Base-by-base conservation (phyloP, 2,329 filamentous ascomycete genomes). In the Aspergillus novoparasiticus region DNA sequence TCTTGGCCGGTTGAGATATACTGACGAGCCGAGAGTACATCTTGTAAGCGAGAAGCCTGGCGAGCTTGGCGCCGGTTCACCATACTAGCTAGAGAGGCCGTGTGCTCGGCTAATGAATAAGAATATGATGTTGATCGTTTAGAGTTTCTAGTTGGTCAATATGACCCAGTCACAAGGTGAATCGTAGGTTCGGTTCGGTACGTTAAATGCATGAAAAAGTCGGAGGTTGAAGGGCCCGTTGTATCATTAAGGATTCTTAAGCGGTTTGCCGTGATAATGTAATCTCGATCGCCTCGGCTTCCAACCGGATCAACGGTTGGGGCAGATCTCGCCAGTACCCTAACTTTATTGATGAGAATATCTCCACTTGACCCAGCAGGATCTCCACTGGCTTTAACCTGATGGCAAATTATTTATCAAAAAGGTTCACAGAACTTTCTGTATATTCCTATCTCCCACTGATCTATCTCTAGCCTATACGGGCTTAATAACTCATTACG, bases 221-320 rank as follows among this genome's bases (percentile, higher is more conserved):
- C 21, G 10, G 32, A 16, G 11, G 3, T 21, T 19, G 26, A 36
- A 23, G 32, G 10, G 14, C 8, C 19, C 16, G 28, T n/a, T 34
- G 48, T 19, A 53, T 30, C 30, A 21, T 8, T 1, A 10, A 23
- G 1, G 50, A 54, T 34, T 50, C 46, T 50, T 30, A 36, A 36
- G 32, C n/a, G 9, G 46, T 14, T 48, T 48, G 50, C 28, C 12
- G 21, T 23, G 51, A 54, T 54, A 54, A 54, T 54, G 51, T 54
- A 54, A 54, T 54, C 51, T 34, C 6, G 9, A 36, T 54, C 51
- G 30, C 51, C 51, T 54, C 51, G 51, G 51, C 51, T 36, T 54
- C 46, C 46, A 50, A 32, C 46, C 23, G 16, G 23, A 26, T 19
- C 46, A 50, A 50, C 26, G 26, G 46, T 50, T 50, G 46, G 46